phyloP scores from a whole-genome alignment of 2,329 filamentous ascomycete genomes.

The Akanthomyces lecanii region DNA sequence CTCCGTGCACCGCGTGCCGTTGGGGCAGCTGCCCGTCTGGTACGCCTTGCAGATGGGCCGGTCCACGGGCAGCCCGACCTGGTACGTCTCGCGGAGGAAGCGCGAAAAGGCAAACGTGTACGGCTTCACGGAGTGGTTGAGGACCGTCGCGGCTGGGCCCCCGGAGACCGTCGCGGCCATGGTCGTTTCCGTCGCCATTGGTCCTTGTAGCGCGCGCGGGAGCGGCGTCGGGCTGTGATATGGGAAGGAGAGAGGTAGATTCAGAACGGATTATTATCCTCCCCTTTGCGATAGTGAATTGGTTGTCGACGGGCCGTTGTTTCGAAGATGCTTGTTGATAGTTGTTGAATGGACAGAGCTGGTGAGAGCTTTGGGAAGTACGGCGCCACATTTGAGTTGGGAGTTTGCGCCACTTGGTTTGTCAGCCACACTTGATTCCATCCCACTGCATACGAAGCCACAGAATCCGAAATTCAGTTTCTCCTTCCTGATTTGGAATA shows the following conservation, averaged over 20 bases:
- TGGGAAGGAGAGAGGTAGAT: background rate
- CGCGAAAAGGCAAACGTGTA: slow-evolving; percentile 81
- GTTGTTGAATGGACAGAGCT: background rate
- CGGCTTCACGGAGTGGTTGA: slow-evolving; percentile 49
- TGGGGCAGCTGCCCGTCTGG: slow-evolving; percentile 78
- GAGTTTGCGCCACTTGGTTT: slow-evolving; percentile 14
- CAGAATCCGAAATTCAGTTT: too few relatives aligned
- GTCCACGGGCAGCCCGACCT: slow-evolving; percentile 75
- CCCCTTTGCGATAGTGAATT: background rate
- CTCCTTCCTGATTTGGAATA: too few relatives aligned
- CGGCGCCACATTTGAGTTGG: slow-evolving; percentile 7
- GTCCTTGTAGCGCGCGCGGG: background rate
- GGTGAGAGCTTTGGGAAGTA: background rate
- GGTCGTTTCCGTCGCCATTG: slow-evolving; percentile 29
- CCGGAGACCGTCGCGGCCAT: slow-evolving; percentile 25
- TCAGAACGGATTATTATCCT: too few relatives aligned
- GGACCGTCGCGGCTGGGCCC: slow-evolving; percentile 42
- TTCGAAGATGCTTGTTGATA: background rate
- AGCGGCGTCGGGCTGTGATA: background rate
- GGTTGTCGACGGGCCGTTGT: background rate
- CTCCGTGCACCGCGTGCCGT: slow-evolving; percentile 79
- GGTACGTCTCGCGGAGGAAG: slow-evolving; percentile 78
- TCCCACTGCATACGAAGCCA: background rate
- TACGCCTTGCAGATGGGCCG: slow-evolving; percentile 83
- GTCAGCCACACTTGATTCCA: slow-evolving; percentile 12